Evolutionary conservation across 371 early-diverging fungal species (phyloP), one percentile per base, ranked within the genome.

Genomic region (Mortierella polycephala): DNA sequence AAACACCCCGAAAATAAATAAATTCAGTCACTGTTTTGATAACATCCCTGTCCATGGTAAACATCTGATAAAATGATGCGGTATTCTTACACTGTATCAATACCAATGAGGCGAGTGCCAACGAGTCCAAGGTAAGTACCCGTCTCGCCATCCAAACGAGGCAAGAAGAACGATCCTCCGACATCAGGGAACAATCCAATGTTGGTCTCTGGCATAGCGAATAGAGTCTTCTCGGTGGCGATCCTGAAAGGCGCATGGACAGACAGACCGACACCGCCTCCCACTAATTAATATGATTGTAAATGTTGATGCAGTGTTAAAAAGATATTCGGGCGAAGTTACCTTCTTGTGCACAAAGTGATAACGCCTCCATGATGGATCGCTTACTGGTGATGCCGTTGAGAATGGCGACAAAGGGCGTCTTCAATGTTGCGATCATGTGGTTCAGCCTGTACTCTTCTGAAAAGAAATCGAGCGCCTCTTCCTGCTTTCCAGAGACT

Each of bases 121-220:
- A 98, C 97, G 77, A 99, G 84, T 1, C 95, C 99, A 49, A 99
- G 83, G 81, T 94, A 99, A 14, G 92, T 90, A 12, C 99, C 99
- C 10, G 95, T 84, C 81, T 96, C 91, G 13, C 96, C 96, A 75
- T 98, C 98, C 72, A 98, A 74, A 40, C 96, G 85, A 9, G 98
- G 90, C 67, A 98, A 77, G 80, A 96, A 97, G 85, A 97, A 98
- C 41, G 94, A 90, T 3, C 95, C 96, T 18, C 98, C 99, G 7
- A 98, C 96, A 69, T 96, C 98, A 5, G 98, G 95, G 83, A 95
- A 95, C 42, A 97, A 85, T 7, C 99, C 98, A 64, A 98, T 95
- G 54, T 85, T 87, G 16, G 95, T 92, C 84, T 98, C 97, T 13
- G 96, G 97, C 92, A 97, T 94, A 21, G 98, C 94, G 79, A 97